A percentile compares a stretch with the other conserved stretches of the same genome.
Evolutionary conservation across 768 basidiomycete genomes (phyloP).

Genomic region (Amanita pseudoporphyria): DNA sequence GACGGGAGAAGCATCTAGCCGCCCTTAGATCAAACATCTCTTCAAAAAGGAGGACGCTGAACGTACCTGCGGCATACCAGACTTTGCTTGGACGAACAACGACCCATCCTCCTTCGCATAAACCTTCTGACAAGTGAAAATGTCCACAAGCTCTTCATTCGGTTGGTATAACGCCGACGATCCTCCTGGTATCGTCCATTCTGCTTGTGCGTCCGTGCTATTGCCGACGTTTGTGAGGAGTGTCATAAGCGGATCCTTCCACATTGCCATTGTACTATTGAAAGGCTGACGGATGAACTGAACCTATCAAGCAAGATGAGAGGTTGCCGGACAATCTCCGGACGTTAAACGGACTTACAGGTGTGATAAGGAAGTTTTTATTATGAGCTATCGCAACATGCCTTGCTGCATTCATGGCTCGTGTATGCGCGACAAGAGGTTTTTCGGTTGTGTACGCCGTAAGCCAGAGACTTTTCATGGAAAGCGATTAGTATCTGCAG

Average conservation of each 20-base stretch:
- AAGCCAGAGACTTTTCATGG: conserved; percentile 43
- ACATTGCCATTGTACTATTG: conserved; percentile 33
- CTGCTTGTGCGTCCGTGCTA: conserved; percentile 19
- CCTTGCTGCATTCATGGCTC: conserved; percentile 41
- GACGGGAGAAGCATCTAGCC: conserved; percentile 17
- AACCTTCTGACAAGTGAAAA: conserved; percentile 36
- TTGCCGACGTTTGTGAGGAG: conserved; percentile 47
- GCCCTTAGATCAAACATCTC: too few species aligned
- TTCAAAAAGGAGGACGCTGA: background rate
- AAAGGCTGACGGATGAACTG: conserved; percentile 32
- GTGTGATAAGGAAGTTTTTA: conserved; percentile 34
- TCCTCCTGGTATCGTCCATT: conserved; percentile 30
- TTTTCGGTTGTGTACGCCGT: conserved; percentile 41
- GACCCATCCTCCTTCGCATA: conserved; percentile 30
- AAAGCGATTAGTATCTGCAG: background rate
- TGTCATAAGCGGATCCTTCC: conserved; percentile 46
- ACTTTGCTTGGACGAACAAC: conserved; percentile 25
- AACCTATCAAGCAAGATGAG: conserved; percentile 22
- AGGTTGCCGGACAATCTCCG: background rate
- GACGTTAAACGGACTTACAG: conserved; percentile 23
- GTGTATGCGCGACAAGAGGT: conserved; percentile 37
- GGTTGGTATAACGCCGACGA: conserved; percentile 25
- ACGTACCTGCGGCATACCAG: conserved; percentile 37
- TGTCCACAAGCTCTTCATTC: conserved; percentile 39
- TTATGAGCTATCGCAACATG: conserved; percentile 37